Evolutionary conservation across 2,329 filamentous ascomycete species (phyloP), one percentile per base, ranked within the genome.

Genomic region (Fonsecaea nubica): DNA sequence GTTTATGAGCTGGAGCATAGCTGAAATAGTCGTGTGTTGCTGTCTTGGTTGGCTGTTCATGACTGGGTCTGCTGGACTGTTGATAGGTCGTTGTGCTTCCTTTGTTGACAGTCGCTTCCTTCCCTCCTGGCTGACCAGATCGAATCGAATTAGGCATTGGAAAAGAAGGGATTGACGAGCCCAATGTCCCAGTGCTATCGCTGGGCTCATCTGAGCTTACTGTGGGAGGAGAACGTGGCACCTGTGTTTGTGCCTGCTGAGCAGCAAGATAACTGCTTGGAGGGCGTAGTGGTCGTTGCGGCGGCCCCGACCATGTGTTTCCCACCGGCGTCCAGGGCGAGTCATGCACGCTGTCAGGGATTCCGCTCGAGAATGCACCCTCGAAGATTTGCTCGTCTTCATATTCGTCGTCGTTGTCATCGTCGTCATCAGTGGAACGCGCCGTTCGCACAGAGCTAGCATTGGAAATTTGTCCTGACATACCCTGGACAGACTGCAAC

Each of bases 381-480:
- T 68, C 69, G 15, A 53, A n/a, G 48, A 69, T 57, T 13, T 62
- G 68, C 7, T 77, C 73, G 36, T 73, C 72, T 62, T 73, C 71
- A 57, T 73, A 72, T 30, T 76, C 72, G 18, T 77, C 67, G 55
- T 76, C 72, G 12, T 77, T 68, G 48, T 76, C 77, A n/a, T 77
- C 67, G 54, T 76, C 72, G 15, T 77, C 68, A 54, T 75, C 77
- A 25, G 77, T 75, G 9, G 80, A 78, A 1, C 77, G 78, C 13
- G 70, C 65, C 10, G 78, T 67, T 58, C 79, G 81, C 48, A 79
- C 72, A 5, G 80, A 81, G 66, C 78, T 76, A 4, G 75, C 80
- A 54, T 75, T 80, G 12, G 80, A 81, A 25, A 82, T 82, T 25
- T 78, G 78, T 12, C 79, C 80, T 3, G 77, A 75, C 65, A 80